Conservation (phyloP, 192 early-diverging fungal genomes). For the Coemansia sp. region DNA sequence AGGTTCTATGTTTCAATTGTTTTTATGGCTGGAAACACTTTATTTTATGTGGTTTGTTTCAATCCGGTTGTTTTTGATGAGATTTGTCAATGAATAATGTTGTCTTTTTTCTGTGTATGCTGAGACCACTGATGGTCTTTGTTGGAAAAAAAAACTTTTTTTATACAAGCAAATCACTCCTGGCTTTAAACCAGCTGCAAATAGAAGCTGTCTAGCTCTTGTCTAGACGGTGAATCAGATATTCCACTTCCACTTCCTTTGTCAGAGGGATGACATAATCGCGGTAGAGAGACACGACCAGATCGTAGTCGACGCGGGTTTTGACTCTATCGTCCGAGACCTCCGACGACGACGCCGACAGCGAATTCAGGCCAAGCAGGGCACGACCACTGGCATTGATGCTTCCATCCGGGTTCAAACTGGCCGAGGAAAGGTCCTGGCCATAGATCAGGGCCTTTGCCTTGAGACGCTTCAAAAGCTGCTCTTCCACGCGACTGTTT, state of each 20-base stretch:
- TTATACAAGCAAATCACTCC: too few relatives aligned
- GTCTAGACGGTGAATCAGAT: conserved; percentile 75
- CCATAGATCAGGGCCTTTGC: conserved; percentile 94
- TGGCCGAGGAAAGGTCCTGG: conserved; percentile 68
- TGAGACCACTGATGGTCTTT: too few relatives aligned
- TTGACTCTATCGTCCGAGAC: conserved; percentile 46
- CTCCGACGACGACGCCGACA: conserved; percentile 15
- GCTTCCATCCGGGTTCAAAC: conserved; percentile 26
- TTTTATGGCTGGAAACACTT: neutral
- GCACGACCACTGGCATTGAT: conserved; percentile 19
- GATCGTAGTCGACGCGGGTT: conserved; percentile 69
- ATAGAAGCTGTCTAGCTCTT: conserved; percentile 1
- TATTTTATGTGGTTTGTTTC: too few relatives aligned
- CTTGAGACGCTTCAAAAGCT: conserved; percentile 76
- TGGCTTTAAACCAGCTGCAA: too few relatives aligned
- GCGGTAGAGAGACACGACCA: conserved; percentile 90
- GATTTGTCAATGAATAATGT: too few relatives aligned
- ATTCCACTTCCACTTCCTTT: conserved; percentile 94
- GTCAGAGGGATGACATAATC: conserved; percentile 96
- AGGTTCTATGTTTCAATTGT: neutral
- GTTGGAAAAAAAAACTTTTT: too few relatives aligned
- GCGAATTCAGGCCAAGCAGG: conserved; percentile 7
- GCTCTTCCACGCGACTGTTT: conserved; percentile 81
- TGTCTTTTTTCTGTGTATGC: too few relatives aligned
- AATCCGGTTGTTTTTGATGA: too few relatives aligned